A percentile compares a stretch with the other conserved stretches of the same genome.
These are phyloP conservation scores for Danielia reshetovae DNA, from an alignment of 805 yeast genomes.

Conservation along the genomic window DNA sequence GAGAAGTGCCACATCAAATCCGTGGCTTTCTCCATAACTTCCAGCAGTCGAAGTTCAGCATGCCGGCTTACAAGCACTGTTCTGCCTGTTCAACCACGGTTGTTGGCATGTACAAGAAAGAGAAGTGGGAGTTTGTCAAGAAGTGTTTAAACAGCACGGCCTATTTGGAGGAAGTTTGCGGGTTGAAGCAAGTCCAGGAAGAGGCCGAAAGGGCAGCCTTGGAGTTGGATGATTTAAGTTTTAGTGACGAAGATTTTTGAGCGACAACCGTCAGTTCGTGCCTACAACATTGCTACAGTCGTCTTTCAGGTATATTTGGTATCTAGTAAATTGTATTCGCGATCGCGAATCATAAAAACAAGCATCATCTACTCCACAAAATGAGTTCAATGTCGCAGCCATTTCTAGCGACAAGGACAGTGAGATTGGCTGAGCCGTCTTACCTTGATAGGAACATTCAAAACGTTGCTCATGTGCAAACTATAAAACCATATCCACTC, in stretches of 20 bases:
- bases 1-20: conserved; percentile 83
- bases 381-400: neutral
- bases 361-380: neutral
- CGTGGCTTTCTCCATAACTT: conserved; percentile 78
- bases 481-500: conserved; percentile 37
- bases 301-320: neutral
- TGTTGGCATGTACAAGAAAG: conserved; percentile 42
- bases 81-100: conserved; percentile 79
- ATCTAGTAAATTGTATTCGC: neutral
- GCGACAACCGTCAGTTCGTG: no score
- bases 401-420: neutral
- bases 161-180: conserved; percentile 74
- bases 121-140: conserved; percentile 81
- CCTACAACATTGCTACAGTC: no score
- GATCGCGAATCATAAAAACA: neutral
- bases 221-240: conserved; percentile 20
- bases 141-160: conserved; percentile 61
- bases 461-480: neutral
- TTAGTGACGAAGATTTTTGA: conserved; percentile 13
- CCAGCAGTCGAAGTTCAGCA: conserved; percentile 57
- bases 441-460: conserved; percentile 4
- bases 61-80: conserved; percentile 74
- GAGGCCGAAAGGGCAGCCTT: conserved; percentile 56
- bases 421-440: conserved; percentile 6
- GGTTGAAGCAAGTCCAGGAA: conserved; percentile 67